phyloP scores from a whole-genome alignment of 1,139 yeast genomes.

The Yamadazyma epiphylla region DNA sequence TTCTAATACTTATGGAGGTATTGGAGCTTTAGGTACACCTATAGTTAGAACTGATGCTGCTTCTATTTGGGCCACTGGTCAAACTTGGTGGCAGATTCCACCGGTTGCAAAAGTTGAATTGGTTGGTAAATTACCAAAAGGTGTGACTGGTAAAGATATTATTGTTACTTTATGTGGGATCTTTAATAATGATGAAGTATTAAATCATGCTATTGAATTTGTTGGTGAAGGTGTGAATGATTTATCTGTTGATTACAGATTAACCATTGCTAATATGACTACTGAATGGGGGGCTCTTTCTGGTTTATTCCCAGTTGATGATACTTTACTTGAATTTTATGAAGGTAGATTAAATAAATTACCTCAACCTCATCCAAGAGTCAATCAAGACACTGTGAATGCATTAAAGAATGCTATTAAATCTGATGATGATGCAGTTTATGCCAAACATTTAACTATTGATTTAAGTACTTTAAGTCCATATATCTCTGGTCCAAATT shows the following conservation, averaged over 20 bases:
- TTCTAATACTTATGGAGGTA: conserved; percentile 96
- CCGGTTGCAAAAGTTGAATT: conserved; percentile 95
- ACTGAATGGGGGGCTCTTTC: conserved; percentile 99
- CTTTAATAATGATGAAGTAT: conserved; percentile 92
- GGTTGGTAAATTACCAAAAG: conserved; percentile 74
- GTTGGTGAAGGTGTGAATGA: conserved; percentile 78
- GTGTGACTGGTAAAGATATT: conserved; percentile 94
- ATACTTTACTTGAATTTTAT: conserved; percentile 73
- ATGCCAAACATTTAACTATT: conserved; percentile 81
- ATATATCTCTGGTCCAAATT: conserved; percentile 92
- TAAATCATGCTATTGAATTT: conserved; percentile 96
- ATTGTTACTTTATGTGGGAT: conserved; percentile 94
- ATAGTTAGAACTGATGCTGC: conserved; percentile 99
- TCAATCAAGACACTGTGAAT: conserved; percentile 57
- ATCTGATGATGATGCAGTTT: conserved; percentile 74
- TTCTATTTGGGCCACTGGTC: conserved; percentile 98
- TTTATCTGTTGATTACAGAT: conserved; percentile 82
- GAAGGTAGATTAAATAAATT: conserved; percentile 58
- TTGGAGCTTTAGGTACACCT: conserved; percentile 94
- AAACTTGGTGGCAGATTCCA: conserved; percentile 99
- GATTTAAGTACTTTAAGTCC: conserved; percentile 88
- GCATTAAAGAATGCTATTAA: conserved; percentile 41
- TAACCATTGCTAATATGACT: conserved; percentile 98
- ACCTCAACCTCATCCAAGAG: conserved; percentile 84
- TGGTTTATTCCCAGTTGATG: conserved; percentile 93